A percentile compares a stretch with the other conserved stretches of the same genome.
These are phyloP conservation scores for Polytrichum commune DNA, from an alignment of 225 moss, liverwort and hornwort genomes.

Conservation along the genomic window DNA sequence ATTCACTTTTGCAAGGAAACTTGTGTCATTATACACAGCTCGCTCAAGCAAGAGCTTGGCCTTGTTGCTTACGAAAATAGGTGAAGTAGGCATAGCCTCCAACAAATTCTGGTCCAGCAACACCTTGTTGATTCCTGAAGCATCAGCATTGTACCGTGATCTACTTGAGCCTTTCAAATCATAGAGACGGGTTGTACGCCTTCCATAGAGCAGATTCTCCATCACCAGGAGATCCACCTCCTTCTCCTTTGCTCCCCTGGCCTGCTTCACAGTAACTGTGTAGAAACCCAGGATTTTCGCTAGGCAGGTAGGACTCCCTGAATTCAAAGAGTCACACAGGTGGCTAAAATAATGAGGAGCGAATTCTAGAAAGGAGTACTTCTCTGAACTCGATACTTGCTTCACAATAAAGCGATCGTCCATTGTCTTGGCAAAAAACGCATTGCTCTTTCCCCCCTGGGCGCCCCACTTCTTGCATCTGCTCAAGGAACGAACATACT, in stretches of 20 bases:
- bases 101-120: constrained; percentile 58
- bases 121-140: constrained; percentile 32
- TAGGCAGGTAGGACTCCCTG: constrained; percentile 62
- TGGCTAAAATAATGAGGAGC: constrained; percentile 65
- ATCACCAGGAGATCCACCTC: constrained; percentile 68
- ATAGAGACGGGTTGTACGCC: constrained; percentile 38
- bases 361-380: constrained; percentile 59
- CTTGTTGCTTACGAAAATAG: constrained; percentile 54
- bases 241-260: constrained; percentile 44
- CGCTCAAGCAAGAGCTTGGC: constrained; percentile 55
- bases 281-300: constrained; percentile 65
- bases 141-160: constrained; percentile 50
- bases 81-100: constrained; percentile 52
- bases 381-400: constrained; percentile 66
- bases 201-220: constrained; percentile 63
- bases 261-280: constrained; percentile 34
- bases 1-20: constrained; percentile 54
- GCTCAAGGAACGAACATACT: constrained; percentile 54
- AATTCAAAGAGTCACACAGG: constrained; percentile 44
- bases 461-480: constrained; percentile 65
- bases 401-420: constrained; percentile 72
- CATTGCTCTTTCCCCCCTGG: constrained; percentile 64
- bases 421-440: constrained; percentile 63
- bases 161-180: constrained; percentile 61
- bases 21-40: constrained; percentile 62